Evolutionary conservation across 257 asterid species (phyloP).

Genomic region (Solanum piurae): DNA sequence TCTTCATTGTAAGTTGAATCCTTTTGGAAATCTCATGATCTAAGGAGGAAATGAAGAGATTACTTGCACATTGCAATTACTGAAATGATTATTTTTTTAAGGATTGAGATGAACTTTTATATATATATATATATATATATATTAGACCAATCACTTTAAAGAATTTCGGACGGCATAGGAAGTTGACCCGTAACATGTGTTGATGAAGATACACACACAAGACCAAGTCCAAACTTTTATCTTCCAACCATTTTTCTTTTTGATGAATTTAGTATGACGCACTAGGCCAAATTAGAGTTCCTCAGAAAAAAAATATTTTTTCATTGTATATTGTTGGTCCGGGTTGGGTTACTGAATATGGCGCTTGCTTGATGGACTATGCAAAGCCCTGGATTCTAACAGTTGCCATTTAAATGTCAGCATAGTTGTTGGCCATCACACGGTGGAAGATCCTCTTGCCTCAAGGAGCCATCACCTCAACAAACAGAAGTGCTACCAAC

Average conservation of each 20-base stretch:
- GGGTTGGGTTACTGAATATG: not conserved
- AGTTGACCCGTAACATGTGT: not conserved
- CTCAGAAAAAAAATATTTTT: not conserved
- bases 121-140: not conserved
- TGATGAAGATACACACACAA: not conserved
- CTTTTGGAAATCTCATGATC: not conserved
- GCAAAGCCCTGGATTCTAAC: not conserved
- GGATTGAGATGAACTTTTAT: not conserved
- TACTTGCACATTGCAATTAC: not conserved
- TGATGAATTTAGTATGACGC: not conserved
- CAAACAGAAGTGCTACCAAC: too few species aligned
- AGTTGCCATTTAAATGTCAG: not conserved
- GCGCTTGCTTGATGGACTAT: not conserved
- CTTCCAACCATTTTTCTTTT: not conserved
- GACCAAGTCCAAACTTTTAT: not conserved
- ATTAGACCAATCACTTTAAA: not conserved
- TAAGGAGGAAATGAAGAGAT: not conserved
- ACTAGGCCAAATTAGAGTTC: not conserved
- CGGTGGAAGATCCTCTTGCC: not conserved
- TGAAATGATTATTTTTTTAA: not conserved
- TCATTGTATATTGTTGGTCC: not conserved
- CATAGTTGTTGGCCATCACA: not conserved
- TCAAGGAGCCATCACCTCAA: not conserved
- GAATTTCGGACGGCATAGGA: not conserved
- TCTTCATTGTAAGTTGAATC: constrained; percentile 6